These are phyloP conservation scores for Quercus parvula DNA, from an alignment of 306 rosid genomes.

Conservation along the genomic window DNA sequence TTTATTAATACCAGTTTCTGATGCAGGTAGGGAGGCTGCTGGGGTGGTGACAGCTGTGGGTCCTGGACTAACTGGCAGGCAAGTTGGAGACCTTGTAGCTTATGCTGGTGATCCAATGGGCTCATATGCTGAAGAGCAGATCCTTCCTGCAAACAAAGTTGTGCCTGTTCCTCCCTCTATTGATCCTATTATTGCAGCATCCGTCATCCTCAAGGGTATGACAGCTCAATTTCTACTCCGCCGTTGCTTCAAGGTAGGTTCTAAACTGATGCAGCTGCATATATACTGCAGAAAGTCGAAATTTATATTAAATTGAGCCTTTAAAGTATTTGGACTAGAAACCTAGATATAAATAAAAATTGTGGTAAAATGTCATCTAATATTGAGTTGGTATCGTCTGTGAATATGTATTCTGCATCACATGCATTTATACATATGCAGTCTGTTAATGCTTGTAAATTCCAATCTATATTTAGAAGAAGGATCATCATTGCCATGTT, in stretches of 20 bases:
- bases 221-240: slow-evolving; percentile 66
- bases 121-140: slow-evolving; percentile 93
- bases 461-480: neutral
- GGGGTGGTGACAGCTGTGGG: slow-evolving; percentile 88
- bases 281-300: neutral
- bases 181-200: slow-evolving; percentile 69
- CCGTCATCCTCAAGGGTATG: slow-evolving; percentile 85
- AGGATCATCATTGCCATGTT: neutral
- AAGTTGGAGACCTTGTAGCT: slow-evolving; percentile 83
- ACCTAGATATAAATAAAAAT: neutral
- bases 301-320: neutral
- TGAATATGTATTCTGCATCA: neutral
- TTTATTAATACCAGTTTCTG: neutral
- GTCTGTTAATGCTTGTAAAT: neutral
- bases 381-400: neutral
- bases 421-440: neutral
- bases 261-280: neutral
- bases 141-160: slow-evolving; percentile 73
- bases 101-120: slow-evolving; percentile 81
- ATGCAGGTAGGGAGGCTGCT: slow-evolving; percentile 84
- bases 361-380: neutral
- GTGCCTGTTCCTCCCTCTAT: slow-evolving; percentile 81
- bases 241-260: slow-evolving; percentile 70
- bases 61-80: slow-evolving; percentile 62
- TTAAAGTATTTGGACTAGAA: neutral